Evolutionary conservation across 441 rosid species (phyloP), one percentile per base, ranked within the genome.

Genomic region (Cnidoscolus chayamansa): DNA sequence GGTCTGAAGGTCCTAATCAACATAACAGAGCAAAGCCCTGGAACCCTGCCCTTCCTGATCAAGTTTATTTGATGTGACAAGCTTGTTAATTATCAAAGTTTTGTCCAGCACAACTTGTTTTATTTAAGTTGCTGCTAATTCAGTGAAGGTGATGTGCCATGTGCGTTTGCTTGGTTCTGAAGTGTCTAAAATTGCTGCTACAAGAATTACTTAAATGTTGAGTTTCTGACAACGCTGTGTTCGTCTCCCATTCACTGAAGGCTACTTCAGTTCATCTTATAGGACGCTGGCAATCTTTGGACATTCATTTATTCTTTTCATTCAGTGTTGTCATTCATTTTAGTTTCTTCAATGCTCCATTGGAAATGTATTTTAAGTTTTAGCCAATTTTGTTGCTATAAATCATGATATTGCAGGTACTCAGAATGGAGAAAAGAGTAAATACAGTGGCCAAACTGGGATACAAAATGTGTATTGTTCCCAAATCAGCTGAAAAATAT

Each of bases 351-450:
- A 58, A 16, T 67, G 37, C 7, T 7, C 9, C 53, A 55, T 2
- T 43, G 35, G 30, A 43, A 7, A 7, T 32, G 2, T 13, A 10
- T 16, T 67, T 2, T 48, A 13, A 55, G 3, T 55, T 5, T 3
- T 15, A 53, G 16, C 17, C 19, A 53, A 15, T 7, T 43, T 48
- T 13, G 15, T 7, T 8, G 25, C 25, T 57, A 8, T 67, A 32
- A 47, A 31, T 7, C 20, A 54, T 20, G 32, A 60, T 11, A 48
- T 32, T 51, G 20, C 74, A 93, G 98, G 98, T 91, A 19, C 82
- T 93, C 2, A 80, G 93, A 77, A 92, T 94, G 82, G 97, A 94
- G 74, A 87, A 89, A 76, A 85, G 98, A 77, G 85, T 89, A 6
- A 76, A 79, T 74, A 90, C 95, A 0, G 80, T 89, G 25, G 95